These are phyloP conservation scores for Mrakia frigida DNA, from an alignment of 768 basidiomycete species.

Conservation along the genomic window DNA sequence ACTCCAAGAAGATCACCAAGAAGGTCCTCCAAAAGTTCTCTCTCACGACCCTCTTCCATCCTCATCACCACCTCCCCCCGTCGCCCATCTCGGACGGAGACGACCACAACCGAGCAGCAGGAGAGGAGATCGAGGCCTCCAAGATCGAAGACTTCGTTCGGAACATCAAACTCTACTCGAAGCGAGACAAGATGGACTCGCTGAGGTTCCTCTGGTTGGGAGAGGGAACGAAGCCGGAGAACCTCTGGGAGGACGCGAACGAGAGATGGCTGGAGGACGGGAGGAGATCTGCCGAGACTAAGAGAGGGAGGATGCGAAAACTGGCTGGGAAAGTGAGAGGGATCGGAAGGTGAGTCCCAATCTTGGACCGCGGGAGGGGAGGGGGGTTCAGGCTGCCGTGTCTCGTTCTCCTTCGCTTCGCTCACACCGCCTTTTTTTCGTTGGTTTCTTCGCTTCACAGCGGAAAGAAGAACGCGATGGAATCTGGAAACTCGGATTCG, in stretches of 20 bases:
- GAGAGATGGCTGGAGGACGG: neutral
- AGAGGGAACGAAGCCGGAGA: slow-evolving; percentile 14
- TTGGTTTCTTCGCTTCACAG: neutral
- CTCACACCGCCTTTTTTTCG: neutral
- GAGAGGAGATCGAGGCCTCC: neutral
- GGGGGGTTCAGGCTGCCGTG: neutral
- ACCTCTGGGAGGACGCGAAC: neutral
- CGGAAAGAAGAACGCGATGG: neutral
- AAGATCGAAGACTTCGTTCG: slow-evolving; percentile 6
- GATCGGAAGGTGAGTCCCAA: neutral
- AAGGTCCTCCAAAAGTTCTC: neutral
- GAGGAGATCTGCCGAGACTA: neutral
- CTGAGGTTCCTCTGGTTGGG: slow-evolving; percentile 4
- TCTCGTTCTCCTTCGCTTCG: neutral
- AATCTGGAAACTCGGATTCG: neutral
- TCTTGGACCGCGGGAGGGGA: neutral
- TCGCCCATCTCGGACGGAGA: neutral
- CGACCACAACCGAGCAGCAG: neutral
- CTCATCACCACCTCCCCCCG: neutral
- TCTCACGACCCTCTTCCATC: neutral
- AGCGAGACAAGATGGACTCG: slow-evolving; percentile 16
- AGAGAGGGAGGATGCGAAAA: neutral
- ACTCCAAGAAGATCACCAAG: neutral
- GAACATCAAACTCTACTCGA: neutral
- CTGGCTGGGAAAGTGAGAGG: neutral